phyloP scores from a whole-genome alignment of 768 basidiomycete genomes.

The Hirschioporus abietinus region DNA sequence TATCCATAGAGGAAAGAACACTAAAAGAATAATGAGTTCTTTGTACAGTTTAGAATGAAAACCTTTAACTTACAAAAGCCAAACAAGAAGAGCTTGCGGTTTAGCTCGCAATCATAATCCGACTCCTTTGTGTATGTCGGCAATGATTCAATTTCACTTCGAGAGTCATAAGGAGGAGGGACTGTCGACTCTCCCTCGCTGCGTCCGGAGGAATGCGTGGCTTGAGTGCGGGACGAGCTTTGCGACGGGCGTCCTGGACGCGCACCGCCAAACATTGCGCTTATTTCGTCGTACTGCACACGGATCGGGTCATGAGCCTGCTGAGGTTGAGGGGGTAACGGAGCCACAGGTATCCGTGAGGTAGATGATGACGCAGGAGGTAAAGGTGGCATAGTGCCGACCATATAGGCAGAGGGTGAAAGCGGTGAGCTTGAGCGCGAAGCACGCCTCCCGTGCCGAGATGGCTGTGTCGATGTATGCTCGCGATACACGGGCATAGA shows the following conservation, averaged over 20 bases:
- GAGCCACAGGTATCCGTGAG: not conserved
- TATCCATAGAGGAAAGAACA: not conserved
- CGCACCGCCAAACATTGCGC: not conserved
- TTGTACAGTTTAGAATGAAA: not conserved
- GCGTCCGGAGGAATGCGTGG: not conserved
- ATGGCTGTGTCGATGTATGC: not conserved
- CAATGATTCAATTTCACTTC: not conserved
- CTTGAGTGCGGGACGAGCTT: not conserved
- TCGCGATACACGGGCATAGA: not conserved
- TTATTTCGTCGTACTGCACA: not conserved
- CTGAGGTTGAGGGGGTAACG: too few species aligned
- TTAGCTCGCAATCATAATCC: not conserved
- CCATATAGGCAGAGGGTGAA: not conserved
- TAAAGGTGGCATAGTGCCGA: not conserved
- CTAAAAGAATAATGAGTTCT: not conserved
- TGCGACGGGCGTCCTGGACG: not conserved
- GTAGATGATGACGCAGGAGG: not conserved
- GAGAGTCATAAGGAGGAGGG: not conserved
- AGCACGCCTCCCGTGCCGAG: not conserved
- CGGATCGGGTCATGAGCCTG: not conserved
- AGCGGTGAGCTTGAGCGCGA: not conserved
- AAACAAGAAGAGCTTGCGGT: not conserved
- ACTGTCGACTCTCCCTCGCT: not conserved
- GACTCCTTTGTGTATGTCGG: not conserved
- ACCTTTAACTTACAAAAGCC: not conserved